Evolutionary conservation across 352 stramenopile genomes (phyloP), one percentile per base, ranked within the genome.

Genomic region (Thraustochytrium sp.): DNA sequence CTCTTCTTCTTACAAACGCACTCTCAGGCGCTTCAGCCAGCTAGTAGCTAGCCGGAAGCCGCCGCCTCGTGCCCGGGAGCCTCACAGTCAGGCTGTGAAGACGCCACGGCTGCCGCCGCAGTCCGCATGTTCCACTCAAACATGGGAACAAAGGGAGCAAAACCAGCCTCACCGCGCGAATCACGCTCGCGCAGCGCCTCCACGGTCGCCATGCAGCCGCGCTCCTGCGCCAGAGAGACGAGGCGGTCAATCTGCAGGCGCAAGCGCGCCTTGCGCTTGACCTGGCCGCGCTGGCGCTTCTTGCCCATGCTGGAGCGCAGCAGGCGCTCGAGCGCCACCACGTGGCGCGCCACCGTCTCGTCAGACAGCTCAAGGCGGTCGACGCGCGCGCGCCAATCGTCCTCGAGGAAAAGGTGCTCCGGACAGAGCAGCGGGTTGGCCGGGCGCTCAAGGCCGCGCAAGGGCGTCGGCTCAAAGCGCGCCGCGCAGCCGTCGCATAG

Each of bases 141-240:
- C 29, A 78, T 54, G 23, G 65, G 65, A 0, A 78, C 65, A 78
- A 78, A 78, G 49, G 65, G 65, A 38, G 44, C 65, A 36, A 78
- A 78, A 0, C 38, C 48, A 2, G 36, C 62, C 62, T 55, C 62
- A 8, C 37, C 40, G 9, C 44, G 36, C 38, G 21, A 9, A 54
- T 51, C 62, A 11, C 36, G 37, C 18, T 49, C 62, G 26, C 59
- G 29, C 62, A 53, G 34, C n/a, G 18, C 44, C 26, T 26, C 40
- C 23, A 51, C 9, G 5, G 53, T 29, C 4, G 36, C 23, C 2
- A 34, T 26, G 44, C 62, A 54, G 38, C 62, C 62, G 40, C 62
- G 62, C 2, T 75, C 40, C 23, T 16, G 11, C 5, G 40, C 37
- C 62, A 75, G n/a, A 0, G 21, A 11, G 29, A 40, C 29, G 9